phyloP scores from a whole-genome alignment of 768 basidiomycete species.

The Favolaschia claudopus region DNA sequence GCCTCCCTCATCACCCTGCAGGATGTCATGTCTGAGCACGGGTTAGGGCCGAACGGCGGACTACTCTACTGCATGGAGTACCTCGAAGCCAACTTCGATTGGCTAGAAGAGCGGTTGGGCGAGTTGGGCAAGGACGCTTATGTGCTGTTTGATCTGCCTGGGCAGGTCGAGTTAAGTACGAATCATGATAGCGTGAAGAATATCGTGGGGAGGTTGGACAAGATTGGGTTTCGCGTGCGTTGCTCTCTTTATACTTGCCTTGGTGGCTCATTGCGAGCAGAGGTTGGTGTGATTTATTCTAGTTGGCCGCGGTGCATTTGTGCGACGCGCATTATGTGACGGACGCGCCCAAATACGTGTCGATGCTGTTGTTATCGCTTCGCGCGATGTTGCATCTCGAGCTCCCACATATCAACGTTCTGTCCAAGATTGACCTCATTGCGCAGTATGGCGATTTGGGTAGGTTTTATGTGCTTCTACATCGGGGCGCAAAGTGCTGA shows the following conservation, averaged over 20 bases:
- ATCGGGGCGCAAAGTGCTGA: not conserved
- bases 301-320: constrained; percentile 94
- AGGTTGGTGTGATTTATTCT: too few relatives aligned
- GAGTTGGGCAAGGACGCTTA: constrained; percentile 80
- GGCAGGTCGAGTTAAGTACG: constrained; percentile 97
- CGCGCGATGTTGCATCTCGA: constrained; percentile 99
- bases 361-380: constrained; percentile 88
- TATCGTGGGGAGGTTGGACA: constrained; percentile 75
- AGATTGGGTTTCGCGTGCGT: constrained; percentile 86
- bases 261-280: constrained; percentile 18
- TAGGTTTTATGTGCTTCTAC: constrained; percentile 52
- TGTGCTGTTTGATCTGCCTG: constrained; percentile 94
- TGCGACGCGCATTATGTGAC: constrained; percentile 98
- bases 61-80: constrained; percentile 98
- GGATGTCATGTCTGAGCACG: constrained; percentile 85
- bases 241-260: constrained; percentile 3
- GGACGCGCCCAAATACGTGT: constrained; percentile 94
- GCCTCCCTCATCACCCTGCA: constrained; percentile 85
- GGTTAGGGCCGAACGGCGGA: constrained; percentile 93
- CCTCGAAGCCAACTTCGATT: constrained; percentile 93
- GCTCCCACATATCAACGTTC: constrained; percentile 96
- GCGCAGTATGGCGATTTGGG: constrained; percentile 91
- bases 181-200: constrained; percentile 90
- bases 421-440: constrained; percentile 95
- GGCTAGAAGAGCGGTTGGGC: constrained; percentile 74